Evolutionary conservation across 2,329 filamentous ascomycete species (phyloP).

Genomic region (Colletotrichum nymphaeae): DNA sequence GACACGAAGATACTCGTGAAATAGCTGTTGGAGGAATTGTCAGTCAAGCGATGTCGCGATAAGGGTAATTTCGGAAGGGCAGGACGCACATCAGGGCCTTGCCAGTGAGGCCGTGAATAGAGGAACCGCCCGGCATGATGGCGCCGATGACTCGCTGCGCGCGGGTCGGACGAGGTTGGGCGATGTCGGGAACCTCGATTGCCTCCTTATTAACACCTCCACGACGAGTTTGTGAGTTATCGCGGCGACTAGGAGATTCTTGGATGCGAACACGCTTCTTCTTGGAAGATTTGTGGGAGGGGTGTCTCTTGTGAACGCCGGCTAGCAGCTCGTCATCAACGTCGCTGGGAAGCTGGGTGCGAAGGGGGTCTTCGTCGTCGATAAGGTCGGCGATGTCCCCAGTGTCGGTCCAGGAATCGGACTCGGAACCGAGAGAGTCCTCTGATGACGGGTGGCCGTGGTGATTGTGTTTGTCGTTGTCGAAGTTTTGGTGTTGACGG

Average conservation of each 20-base stretch:
- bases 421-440: conserved; percentile 69
- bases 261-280: conserved; percentile 79
- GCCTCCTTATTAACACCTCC: conserved; percentile 75
- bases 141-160: conserved; percentile 78
- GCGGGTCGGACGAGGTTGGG: conserved; percentile 71
- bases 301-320: conserved; percentile 57
- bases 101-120: conserved; percentile 92
- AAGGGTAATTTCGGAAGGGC: conserved; percentile 2
- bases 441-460: conserved; percentile 59
- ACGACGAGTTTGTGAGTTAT: conserved; percentile 50
- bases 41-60: conserved; percentile 9
- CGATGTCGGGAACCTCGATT: conserved; percentile 81
- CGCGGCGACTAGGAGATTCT: conserved; percentile 54
- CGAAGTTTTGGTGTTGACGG: conserved; percentile 50
- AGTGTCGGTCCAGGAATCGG: conserved; percentile 87
- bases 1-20: conserved; percentile 95
- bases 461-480: conserved; percentile 57
- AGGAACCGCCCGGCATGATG: conserved; percentile 87
- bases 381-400: conserved; percentile 92
- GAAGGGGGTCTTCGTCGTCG: conserved; percentile 86
- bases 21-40: conserved; percentile 68
- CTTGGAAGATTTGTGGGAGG: conserved; percentile 50
- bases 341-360: conserved; percentile 74
- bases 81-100: conserved; percentile 85
- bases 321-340: conserved; percentile 72